Base-by-base conservation (phyloP, 2,329 filamentous ascomycete species). In the Pyrenophora graminea region DNA sequence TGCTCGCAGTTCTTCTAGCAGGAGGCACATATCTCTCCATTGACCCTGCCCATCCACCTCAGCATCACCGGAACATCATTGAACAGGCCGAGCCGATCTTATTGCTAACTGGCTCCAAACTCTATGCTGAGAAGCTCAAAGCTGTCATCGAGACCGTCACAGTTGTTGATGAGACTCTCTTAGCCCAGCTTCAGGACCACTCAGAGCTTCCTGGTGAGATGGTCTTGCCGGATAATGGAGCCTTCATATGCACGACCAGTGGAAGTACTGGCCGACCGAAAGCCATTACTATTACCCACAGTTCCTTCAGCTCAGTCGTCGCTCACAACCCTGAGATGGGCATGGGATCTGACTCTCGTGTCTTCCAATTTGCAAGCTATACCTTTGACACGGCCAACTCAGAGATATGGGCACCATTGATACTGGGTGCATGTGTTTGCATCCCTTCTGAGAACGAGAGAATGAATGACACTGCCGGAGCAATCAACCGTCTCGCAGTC, bases 361-460 rank as follows among this genome's bases (percentile, higher is more conserved):
- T 52, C 4, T 57, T 74, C 4, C 68, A 75, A 38, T 74, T 69
- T 43, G 59, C 68, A 1, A 63, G 77, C 1, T 81, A 81, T 53
- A 79, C 78, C 9, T 82, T 81, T 55, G 80, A 82, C 51, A 77
- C 78, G n/a, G 77, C 74, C 51, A 76, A 81, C 33, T 72, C 76
- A 60, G 79, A 79, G 51, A 80, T 81, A 67, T 72, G 81, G 5
- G 77, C 76, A 54, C 79, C 78, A 0, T 68, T 81, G 18, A 66
- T 70, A 8, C 64, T 67, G 3, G 79, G 79, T 7, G 80, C 77
- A 3, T 77, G 74, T 37, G 68, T 81, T 17, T 81, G 79, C 63
- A 79, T 82, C 5, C 79, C 80, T 0, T 81, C 80, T 0, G 80
- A 82, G 17, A 72, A 78, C 36, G 76, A 79, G 39, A 73, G 80